Evolutionary conservation across 1,139 yeast genomes (phyloP).

Genomic region (Blastobotrys apis): DNA sequence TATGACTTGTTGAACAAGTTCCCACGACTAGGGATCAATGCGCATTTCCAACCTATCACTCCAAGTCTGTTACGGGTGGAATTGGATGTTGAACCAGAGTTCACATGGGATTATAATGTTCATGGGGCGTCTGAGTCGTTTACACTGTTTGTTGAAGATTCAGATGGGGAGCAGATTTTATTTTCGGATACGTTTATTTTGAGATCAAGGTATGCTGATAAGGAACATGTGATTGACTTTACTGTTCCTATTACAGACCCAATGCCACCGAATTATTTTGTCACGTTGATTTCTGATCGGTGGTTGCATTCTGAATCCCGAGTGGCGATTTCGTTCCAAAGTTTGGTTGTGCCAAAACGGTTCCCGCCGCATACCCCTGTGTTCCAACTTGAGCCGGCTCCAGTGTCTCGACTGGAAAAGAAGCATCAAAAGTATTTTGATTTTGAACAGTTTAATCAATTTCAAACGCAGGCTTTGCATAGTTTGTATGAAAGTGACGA

Average conservation of each 20-base stretch:
- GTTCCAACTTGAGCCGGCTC: constrained; percentile 47
- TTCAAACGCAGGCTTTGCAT: constrained; percentile 69
- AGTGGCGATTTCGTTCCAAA: constrained; percentile 55
- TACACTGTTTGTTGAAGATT: constrained; percentile 70
- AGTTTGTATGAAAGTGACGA: constrained; percentile 56
- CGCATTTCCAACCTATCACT: constrained; percentile 73
- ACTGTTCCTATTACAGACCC: constrained; percentile 58
- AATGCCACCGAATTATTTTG: constrained; percentile 71
- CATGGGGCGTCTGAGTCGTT: constrained; percentile 70
- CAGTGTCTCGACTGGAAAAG: constrained; percentile 42
- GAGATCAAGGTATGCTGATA: constrained; percentile 44
- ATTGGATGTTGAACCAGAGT: constrained; percentile 62
- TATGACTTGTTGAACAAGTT: constrained; percentile 63
- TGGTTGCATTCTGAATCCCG: constrained; percentile 79
- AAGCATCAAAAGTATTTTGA: constrained; percentile 41
- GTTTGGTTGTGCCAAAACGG: constrained; percentile 60
- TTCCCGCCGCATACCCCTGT: constrained; percentile 60
- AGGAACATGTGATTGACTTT: constrained; percentile 60
- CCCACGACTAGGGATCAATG: constrained; percentile 58
- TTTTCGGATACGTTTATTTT: constrained; percentile 54
- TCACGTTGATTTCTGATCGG: constrained; percentile 67
- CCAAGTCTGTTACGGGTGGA: constrained; percentile 61
- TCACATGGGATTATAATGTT: constrained; percentile 65
- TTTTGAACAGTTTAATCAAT: constrained; percentile 57
- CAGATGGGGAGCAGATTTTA: constrained; percentile 74